phyloP scores from a whole-genome alignment of 352 stramenopile species.

The Globisporangium perplexum region DNA sequence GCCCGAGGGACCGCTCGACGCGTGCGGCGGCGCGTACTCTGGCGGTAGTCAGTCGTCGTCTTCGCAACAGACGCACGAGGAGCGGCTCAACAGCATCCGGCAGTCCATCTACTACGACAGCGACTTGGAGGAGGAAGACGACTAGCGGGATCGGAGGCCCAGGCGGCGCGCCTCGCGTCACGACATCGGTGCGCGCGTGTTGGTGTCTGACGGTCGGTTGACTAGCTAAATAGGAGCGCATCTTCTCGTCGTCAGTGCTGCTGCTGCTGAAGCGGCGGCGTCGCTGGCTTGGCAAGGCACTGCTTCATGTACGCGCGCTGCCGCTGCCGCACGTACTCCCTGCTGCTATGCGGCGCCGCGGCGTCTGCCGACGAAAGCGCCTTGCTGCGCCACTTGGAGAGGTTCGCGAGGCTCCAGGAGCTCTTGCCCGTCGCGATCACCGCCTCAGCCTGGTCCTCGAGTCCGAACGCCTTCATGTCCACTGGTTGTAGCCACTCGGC shows the following conservation, averaged over 20 bases:
- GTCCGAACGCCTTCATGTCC: slow-evolving; percentile 60
- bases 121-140: slow-evolving; percentile 73
- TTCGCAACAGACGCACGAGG: slow-evolving; percentile 37
- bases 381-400: slow-evolving; percentile 65
- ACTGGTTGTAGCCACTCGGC: slow-evolving; percentile 20
- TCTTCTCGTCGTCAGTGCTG: neutral
- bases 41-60: slow-evolving; percentile 25
- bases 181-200: neutral
- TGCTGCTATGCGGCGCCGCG: slow-evolving; percentile 14
- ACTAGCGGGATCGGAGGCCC: slow-evolving; percentile 9
- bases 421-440: slow-evolving; percentile 45
- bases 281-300: slow-evolving; percentile 5
- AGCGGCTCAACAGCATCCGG: slow-evolving; percentile 59
- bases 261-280: neutral
- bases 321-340: slow-evolving; percentile 53
- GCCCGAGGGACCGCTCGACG: slow-evolving; percentile 52
- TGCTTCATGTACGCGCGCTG: slow-evolving; percentile 72
- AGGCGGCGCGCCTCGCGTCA: neutral
- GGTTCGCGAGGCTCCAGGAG: slow-evolving; percentile 51
- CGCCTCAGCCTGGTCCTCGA: slow-evolving; percentile 72
- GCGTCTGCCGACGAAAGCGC: slow-evolving; percentile 6
- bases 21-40: slow-evolving; percentile 57
- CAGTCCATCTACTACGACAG: slow-evolving; percentile 86
- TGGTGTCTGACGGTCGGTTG: neutral
- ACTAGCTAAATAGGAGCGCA: slow-evolving; percentile 1